Conservation (phyloP, 306 rosid genomes). For the Aeschynomene evenia region DNA sequence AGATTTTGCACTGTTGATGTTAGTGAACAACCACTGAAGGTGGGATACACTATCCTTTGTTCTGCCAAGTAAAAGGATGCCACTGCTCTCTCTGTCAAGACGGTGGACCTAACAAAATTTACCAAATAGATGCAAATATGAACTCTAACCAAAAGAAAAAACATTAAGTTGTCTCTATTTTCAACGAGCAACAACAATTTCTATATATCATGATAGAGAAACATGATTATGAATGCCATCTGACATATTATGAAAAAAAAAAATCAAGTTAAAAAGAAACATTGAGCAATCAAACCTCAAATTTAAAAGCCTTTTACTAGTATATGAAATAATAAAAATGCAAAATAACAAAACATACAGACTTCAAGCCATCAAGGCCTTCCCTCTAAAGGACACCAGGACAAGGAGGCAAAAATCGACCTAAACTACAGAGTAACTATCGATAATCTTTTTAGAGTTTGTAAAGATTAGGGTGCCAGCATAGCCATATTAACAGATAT, state of each 20-base stretch:
- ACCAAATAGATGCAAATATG: background rate
- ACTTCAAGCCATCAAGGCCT: slow-evolving; percentile 4
- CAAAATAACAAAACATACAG: background rate
- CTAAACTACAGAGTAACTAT: background rate
- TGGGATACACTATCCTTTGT: slow-evolving; percentile 72
- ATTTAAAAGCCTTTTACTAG: slow-evolving; percentile 13
- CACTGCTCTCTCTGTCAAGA: slow-evolving; percentile 89
- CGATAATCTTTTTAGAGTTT: slow-evolving; percentile 15
- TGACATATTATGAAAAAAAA: background rate
- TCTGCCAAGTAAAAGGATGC: slow-evolving; percentile 80
- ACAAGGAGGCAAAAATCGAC: slow-evolving; percentile 22
- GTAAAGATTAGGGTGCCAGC: background rate
- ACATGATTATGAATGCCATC: background rate
- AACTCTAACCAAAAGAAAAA: background rate
- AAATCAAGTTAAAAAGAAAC: background rate
- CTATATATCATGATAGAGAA: background rate
- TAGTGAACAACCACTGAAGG: slow-evolving; percentile 74
- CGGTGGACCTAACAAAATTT: slow-evolving; percentile 73
- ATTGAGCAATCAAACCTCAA: background rate
- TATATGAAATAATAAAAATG: too few relatives aligned
- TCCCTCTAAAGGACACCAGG: background rate
- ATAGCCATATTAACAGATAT: slow-evolving; percentile 6
- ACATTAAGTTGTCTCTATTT: background rate
- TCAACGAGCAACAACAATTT: slow-evolving; percentile 15
- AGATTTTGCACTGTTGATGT: slow-evolving; percentile 52